These are phyloP conservation scores for Exobasidium rhododendri DNA, from an alignment of 1,284 basidiomycete species.

Conservation along the genomic window DNA sequence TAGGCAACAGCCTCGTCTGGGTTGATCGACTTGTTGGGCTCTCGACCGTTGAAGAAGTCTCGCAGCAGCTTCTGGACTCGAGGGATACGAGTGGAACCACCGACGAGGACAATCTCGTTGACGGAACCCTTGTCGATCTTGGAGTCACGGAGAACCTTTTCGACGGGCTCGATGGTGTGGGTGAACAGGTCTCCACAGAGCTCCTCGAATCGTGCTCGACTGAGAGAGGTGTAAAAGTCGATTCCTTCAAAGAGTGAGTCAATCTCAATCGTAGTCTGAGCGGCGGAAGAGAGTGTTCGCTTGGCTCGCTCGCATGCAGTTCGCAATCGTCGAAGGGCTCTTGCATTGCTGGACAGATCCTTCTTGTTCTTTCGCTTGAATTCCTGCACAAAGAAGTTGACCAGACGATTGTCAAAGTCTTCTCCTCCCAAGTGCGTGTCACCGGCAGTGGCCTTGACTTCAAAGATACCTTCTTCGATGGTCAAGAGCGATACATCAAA, in stretches of 20 bases:
- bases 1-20: constrained; percentile 99
- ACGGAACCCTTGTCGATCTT: constrained; percentile 90
- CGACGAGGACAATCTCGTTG: constrained; percentile 94
- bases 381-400: constrained; percentile 96
- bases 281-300: constrained; percentile 92
- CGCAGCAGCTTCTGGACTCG: constrained; percentile 96
- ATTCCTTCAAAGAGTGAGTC: constrained; percentile 97
- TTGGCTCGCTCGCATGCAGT: constrained; percentile 99
- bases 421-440: constrained; percentile 99
- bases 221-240: constrained; percentile 97
- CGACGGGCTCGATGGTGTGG: constrained; percentile 91
- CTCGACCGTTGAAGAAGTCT: constrained; percentile 89
- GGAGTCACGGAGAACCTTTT: constrained; percentile 95
- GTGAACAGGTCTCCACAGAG: constrained; percentile 97
- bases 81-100: constrained; percentile 98
- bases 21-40: constrained; percentile 73
- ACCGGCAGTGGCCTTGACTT: constrained; percentile 97
- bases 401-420: constrained; percentile 93
- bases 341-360: constrained; percentile 85
- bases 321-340: constrained; percentile 93
- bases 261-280: constrained; percentile 95
- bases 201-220: constrained; percentile 98
- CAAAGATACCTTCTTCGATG: constrained; percentile 98
- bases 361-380: constrained; percentile 99
- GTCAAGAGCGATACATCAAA: constrained; percentile 98